Evolutionary conservation across 2,329 filamentous ascomycete species (phyloP).

Genomic region (Claviceps sorghi): DNA sequence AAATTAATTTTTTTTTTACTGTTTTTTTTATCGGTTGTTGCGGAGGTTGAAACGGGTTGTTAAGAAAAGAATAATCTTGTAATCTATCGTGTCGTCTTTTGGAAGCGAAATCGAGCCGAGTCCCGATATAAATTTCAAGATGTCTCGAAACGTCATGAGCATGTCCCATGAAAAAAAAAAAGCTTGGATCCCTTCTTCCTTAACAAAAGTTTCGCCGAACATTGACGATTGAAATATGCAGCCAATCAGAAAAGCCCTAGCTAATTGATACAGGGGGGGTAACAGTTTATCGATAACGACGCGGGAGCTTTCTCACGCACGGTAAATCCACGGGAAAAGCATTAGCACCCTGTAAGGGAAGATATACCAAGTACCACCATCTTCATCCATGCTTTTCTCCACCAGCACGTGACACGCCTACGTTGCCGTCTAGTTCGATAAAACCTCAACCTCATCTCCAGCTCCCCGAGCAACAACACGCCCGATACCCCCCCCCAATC

Average conservation of each 20-base stretch:
- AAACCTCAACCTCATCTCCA: slow-evolving; percentile 36
- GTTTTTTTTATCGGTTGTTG: no score
- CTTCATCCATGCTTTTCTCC: not conserved
- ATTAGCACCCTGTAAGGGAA: not conserved
- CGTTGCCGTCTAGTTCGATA: slow-evolving; percentile 29
- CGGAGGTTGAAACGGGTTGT: not conserved
- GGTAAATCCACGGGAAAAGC: slow-evolving; percentile 13
- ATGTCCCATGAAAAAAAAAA: not conserved
- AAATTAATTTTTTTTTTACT: no score
- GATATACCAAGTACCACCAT: not conserved
- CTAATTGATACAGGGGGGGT: not conserved
- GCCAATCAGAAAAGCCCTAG: not conserved
- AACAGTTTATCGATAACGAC: not conserved
- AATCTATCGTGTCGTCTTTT: not conserved
- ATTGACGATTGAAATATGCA: slow-evolving; percentile 6
- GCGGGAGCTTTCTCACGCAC: not conserved
- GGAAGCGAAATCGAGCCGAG: not conserved
- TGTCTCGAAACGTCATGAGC: not conserved
- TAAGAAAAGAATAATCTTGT: not conserved
- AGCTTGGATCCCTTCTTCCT: not conserved
- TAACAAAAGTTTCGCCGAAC: slow-evolving; percentile 1
- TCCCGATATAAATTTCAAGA: not conserved
- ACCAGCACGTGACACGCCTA: slow-evolving; percentile 22
- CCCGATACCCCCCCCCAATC: slow-evolving; percentile 32
- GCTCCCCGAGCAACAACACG: slow-evolving; percentile 30